These are phyloP conservation scores for Nannochloris sp. DNA, from an alignment of 139 green algal genomes.

Conservation along the genomic window DNA sequence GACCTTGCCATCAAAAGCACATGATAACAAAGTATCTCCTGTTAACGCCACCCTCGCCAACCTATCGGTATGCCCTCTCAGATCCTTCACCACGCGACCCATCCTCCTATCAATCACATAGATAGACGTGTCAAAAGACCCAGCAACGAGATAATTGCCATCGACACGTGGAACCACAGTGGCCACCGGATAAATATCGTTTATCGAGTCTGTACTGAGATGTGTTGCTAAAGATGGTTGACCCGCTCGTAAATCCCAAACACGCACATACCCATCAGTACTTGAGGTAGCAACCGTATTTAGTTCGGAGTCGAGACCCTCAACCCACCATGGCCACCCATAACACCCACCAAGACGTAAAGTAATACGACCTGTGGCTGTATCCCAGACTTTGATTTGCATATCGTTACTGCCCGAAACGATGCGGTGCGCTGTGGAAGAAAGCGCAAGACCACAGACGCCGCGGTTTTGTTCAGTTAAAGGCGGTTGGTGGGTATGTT, in stretches of 20 bases:
- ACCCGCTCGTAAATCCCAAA: not conserved
- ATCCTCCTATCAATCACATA: slow-evolving; percentile 5
- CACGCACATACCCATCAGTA: not conserved
- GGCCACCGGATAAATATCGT: not conserved
- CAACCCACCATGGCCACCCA: slow-evolving; percentile 3
- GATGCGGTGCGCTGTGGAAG: not conserved
- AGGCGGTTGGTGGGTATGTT: no score
- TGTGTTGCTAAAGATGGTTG: not conserved
- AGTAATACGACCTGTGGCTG: not conserved
- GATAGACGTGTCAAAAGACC: slow-evolving; percentile 4
- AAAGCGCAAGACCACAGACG: not conserved
- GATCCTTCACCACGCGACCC: not conserved
- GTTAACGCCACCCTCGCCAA: not conserved
- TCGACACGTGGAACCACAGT: not conserved
- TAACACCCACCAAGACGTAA: not conserved
- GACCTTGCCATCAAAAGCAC: not conserved
- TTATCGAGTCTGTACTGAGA: not conserved
- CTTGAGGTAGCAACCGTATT: not conserved
- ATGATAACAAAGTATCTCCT: not conserved
- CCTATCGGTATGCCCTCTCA: not conserved
- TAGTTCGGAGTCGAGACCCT: not conserved
- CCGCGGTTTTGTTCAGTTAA: no score
- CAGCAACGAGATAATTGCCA: not conserved
- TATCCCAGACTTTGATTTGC: slow-evolving; percentile 4
- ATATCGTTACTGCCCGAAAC: slow-evolving; percentile 2